These are phyloP conservation scores for Diaporthe sp. DNA, from an alignment of 2,329 filamentous ascomycete species.

Conservation along the genomic window DNA sequence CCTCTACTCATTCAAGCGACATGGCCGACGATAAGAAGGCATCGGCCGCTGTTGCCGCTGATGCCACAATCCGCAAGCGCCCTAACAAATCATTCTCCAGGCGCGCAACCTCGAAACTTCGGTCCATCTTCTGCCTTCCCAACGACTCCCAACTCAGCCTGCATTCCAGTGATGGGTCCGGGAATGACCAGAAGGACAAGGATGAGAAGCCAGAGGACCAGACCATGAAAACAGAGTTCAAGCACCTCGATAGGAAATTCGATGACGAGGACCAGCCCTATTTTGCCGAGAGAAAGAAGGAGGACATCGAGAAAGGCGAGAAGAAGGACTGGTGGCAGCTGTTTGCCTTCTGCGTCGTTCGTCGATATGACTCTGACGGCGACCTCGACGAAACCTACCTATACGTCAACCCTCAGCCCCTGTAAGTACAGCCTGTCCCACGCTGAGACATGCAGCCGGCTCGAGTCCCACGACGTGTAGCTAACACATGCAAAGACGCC, in stretches of 20 bases:
- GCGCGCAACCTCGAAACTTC: constrained; percentile 29
- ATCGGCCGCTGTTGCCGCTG: background rate
- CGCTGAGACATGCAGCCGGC: constrained; percentile 18
- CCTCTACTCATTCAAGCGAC: constrained; percentile 26
- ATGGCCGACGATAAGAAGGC: constrained; percentile 25
- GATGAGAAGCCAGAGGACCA: constrained; percentile 41
- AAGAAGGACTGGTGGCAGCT: constrained; percentile 45
- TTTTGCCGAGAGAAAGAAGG: constrained; percentile 44
- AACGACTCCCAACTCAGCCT: background rate
- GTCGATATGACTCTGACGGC: constrained; percentile 33
- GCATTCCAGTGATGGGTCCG: background rate
- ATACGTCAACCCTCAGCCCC: constrained; percentile 30
- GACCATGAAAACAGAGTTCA: constrained; percentile 44
- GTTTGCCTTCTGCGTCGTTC: constrained; percentile 42
- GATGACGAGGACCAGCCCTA: constrained; percentile 42
- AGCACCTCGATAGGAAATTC: constrained; percentile 46
- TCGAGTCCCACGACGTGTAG: constrained; percentile 15
- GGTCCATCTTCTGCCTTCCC: constrained; percentile 19
- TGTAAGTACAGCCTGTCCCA: constrained; percentile 7
- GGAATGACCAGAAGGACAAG: constrained; percentile 36
- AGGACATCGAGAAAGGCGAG: constrained; percentile 41
- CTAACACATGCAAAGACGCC: constrained; percentile 37
- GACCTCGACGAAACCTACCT: constrained; percentile 31
- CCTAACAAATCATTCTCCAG: constrained; percentile 16
- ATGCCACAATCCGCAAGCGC: background rate